phyloP scores from a whole-genome alignment of 352 stramenopile genomes.

The Pythium sukuiense region DNA sequence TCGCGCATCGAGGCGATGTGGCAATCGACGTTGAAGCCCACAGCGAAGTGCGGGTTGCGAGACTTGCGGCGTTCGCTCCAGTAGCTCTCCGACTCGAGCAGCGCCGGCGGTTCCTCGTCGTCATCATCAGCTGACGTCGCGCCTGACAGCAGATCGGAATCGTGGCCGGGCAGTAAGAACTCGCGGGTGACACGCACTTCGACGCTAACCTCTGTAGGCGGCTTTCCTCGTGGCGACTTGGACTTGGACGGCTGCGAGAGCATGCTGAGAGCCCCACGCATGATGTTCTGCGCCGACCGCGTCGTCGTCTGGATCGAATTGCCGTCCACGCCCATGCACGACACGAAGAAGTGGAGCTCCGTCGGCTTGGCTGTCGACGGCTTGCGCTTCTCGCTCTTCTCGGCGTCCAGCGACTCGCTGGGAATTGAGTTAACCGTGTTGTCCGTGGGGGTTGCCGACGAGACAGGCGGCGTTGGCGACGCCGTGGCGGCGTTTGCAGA shows the following conservation, averaged over 20 bases:
- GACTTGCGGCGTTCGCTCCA: slow-evolving; percentile 73
- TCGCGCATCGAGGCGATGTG: slow-evolving; percentile 46
- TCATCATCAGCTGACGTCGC: background rate
- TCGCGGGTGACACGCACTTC: slow-evolving; percentile 64
- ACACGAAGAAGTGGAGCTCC: slow-evolving; percentile 71
- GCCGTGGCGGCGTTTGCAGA: background rate
- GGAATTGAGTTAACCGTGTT: slow-evolving; percentile 9
- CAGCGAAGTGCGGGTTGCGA: slow-evolving; percentile 61
- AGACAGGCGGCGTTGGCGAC: background rate
- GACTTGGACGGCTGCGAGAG: slow-evolving; percentile 43
- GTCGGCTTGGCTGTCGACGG: slow-evolving; percentile 12
- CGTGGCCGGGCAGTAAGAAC: slow-evolving; percentile 33
- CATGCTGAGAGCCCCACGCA: slow-evolving; percentile 76
- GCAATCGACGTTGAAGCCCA: slow-evolving; percentile 65
- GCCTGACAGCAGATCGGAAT: slow-evolving; percentile 4
- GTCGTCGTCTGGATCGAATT: slow-evolving; percentile 43
- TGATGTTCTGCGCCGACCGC: slow-evolving; percentile 67
- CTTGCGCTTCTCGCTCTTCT: background rate
- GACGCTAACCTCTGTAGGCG: slow-evolving; percentile 64
- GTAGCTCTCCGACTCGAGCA: slow-evolving; percentile 56
- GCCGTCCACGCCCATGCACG: slow-evolving; percentile 61
- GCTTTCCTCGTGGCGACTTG: slow-evolving; percentile 50
- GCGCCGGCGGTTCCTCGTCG: background rate
- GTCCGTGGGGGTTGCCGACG: background rate
- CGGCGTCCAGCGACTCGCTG: slow-evolving; percentile 2